Evolutionary conservation across 2,329 filamentous ascomycete genomes (phyloP).

Genomic region (Pyricularia grisea): DNA sequence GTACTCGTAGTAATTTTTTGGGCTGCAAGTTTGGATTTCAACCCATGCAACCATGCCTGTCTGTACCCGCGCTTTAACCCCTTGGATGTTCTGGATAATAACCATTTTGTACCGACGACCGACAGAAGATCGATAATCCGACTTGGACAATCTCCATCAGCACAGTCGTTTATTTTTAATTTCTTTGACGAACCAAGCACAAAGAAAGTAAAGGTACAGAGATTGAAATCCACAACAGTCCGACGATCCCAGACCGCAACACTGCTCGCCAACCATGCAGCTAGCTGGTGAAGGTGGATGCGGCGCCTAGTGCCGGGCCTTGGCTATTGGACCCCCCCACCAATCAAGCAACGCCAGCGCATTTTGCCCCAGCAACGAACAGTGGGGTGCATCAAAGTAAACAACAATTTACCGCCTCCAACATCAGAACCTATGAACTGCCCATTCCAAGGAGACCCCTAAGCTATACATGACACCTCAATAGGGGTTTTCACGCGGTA

Average conservation of each 20-base stretch:
- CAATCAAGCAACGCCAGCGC: neutral
- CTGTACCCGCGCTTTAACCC: neutral
- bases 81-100: neutral
- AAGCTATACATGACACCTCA: neutral
- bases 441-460: neutral
- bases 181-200: neutral
- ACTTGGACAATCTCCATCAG: neutral
- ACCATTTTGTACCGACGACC: neutral
- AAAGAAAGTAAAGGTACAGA: neutral
- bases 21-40: neutral
- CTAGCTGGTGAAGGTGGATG: neutral
- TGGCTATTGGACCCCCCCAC: neutral
- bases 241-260: neutral
- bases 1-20: neutral
- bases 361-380: slow-evolving; percentile 1
- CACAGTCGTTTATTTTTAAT: neutral
- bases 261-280: neutral
- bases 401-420: neutral
- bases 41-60: too few species aligned
- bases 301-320: neutral
- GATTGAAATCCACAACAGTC: neutral
- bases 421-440: neutral
- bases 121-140: neutral
- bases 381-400: neutral
- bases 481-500: neutral